Base-by-base conservation (phyloP, 2,329 filamentous ascomycete genomes). In the Ceratocystis diversiconidia region DNA sequence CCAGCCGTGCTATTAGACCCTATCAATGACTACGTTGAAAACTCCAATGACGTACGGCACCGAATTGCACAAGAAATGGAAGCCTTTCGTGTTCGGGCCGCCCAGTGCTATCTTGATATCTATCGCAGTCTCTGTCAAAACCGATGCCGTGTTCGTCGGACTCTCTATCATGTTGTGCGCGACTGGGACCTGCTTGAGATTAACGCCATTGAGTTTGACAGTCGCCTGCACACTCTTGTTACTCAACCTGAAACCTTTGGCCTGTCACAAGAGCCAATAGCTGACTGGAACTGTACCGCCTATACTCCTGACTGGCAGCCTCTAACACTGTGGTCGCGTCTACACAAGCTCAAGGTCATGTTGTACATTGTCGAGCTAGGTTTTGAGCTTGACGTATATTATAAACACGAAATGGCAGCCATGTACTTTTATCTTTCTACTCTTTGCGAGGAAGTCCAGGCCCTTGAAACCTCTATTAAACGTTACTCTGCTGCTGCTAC, bases 341-440 rank as follows among this genome's bases (percentile, higher is more conserved):
- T 92, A 67, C 89, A 95, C 75, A 97, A 96, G 74, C 80, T 96
- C n/a, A 84, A 83, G 36, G 84, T 92, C 71, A 90, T 96, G 81
- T 87, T 92, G 72, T 88, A 86, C 79, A 87, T 95, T 59, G 81
- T 96, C 17, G 89, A 96, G 72, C 84, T 96, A 41, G 94, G 95
- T 12, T 97, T 99, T 73, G 94, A 99, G 75, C 85, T 96, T 12
- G 87, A 92, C 55, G 83, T 96, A 8, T 97, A 97, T 74, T 85
- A 92, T 64, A 81, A 85, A 0, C 88, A 95, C 73, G 94, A 99
- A 74, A 79, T 94, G 8, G 82, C 85, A 0, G 85, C 85, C 28
- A 95, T 96, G 88, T 97, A 97, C 74, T 94, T 88, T 85, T 91
- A 96, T 73, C 77, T 96, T 69, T 83, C 89, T 70, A 72, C 71